These are phyloP conservation scores for Amanita rimosa DNA, from an alignment of 768 basidiomycete species.

Conservation along the genomic window DNA sequence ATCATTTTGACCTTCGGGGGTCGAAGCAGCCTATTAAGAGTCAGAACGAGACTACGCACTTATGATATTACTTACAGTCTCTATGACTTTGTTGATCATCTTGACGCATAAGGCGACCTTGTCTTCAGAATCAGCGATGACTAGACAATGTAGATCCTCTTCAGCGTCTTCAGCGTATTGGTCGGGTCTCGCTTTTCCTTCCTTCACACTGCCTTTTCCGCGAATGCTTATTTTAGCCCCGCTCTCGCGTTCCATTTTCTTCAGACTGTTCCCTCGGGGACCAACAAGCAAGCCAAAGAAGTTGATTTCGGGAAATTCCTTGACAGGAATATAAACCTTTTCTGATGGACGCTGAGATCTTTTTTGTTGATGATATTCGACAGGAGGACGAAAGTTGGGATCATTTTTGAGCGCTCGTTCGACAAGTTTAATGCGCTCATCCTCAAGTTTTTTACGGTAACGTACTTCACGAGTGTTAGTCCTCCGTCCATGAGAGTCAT, in stretches of 20 bases:
- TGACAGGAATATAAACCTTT: conserved; percentile 98
- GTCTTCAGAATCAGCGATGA: conserved; percentile 86
- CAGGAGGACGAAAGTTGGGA: conserved; percentile 94
- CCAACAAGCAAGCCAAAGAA: conserved; percentile 98
- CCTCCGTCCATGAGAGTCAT: conserved; percentile 94
- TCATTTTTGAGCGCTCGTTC: conserved; percentile 97
- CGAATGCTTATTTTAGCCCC: conserved; percentile 98
- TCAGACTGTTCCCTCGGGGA: conserved; percentile 96
- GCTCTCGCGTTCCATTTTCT: conserved; percentile 98
- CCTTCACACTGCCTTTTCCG: conserved; percentile 97
- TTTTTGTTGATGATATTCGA: conserved; percentile 93
- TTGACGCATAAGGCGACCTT: conserved; percentile 88
- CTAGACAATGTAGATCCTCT: conserved; percentile 96
- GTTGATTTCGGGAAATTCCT: conserved; percentile 99
- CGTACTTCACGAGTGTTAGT: conserved; percentile 98
- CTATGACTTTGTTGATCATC: conserved; percentile 96
- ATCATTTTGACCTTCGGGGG: conserved; percentile 98
- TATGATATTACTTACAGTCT: conserved; percentile 57
- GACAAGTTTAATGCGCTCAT: conserved; percentile 85
- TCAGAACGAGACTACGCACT: conserved; percentile 1
- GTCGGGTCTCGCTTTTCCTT: conserved; percentile 93
- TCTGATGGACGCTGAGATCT: conserved; percentile 89
- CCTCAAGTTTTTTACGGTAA: conserved; percentile 91
- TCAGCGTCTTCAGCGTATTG: conserved; percentile 95
- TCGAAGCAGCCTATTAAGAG: conserved; percentile 78